These are phyloP conservation scores for Litsea cubeba DNA, from an alignment of 164 flowering plant species.

Conservation along the genomic window DNA sequence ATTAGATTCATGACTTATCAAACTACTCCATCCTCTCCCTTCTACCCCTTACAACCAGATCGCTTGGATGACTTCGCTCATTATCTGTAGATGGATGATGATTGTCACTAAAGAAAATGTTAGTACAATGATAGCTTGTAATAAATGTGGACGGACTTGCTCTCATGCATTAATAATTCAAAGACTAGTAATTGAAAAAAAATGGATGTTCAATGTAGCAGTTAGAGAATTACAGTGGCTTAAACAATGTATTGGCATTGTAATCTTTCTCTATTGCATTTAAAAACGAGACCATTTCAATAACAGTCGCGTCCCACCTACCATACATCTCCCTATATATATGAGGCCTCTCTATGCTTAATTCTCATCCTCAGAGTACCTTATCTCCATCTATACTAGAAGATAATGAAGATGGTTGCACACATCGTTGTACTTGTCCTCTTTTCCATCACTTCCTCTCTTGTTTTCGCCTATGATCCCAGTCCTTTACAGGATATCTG, in stretches of 20 bases:
- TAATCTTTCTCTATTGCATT: not conserved
- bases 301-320: not conserved
- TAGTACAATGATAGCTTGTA: no score
- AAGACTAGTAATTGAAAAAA: not conserved
- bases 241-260: no score
- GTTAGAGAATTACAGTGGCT: not conserved
- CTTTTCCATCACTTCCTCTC: constrained; percentile 2
- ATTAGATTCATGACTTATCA: no score
- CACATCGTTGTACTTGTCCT: constrained; percentile 1
- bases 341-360: not conserved
- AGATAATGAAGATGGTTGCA: not conserved
- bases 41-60: no score
- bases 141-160: no score
- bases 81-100: no score
- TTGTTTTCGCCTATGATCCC: constrained; percentile 6
- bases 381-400: not conserved
- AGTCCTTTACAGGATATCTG: constrained; percentile 11
- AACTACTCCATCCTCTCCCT: no score
- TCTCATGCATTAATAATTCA: not conserved
- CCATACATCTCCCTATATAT: not conserved
- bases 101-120: no score
- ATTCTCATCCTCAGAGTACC: not conserved
- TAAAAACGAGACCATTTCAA: not conserved
- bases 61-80: no score
- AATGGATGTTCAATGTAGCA: not conserved